These are phyloP conservation scores for Penicillium lividum DNA, from an alignment of 495 filamentous ascomycete species.

Conservation along the genomic window DNA sequence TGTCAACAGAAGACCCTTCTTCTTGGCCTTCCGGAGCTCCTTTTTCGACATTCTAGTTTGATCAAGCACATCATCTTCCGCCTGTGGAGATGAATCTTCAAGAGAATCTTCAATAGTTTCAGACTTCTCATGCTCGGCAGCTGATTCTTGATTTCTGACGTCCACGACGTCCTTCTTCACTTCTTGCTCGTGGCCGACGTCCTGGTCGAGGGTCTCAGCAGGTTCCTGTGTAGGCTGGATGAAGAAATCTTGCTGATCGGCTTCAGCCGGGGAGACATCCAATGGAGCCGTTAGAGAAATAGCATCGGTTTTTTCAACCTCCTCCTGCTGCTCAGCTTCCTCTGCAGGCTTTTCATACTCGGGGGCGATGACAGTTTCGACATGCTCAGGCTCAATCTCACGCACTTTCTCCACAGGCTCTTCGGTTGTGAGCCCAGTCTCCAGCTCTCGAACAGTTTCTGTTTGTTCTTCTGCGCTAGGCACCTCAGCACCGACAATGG, in stretches of 20 bases:
- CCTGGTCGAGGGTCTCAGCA: background rate
- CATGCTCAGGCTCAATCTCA: background rate
- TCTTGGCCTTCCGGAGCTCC: conserved; percentile 42
- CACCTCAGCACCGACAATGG: background rate
- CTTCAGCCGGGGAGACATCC: background rate
- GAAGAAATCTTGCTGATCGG: background rate
- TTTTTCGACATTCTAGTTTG: conserved; percentile 39
- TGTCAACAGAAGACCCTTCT: conserved; percentile 14
- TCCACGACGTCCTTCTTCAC: background rate
- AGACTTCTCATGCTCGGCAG: conserved; percentile 20
- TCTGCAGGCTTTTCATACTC: conserved; percentile 2
- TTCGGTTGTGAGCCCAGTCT: conserved; percentile 4
- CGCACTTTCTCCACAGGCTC: background rate
- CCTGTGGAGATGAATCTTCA: conserved; percentile 10
- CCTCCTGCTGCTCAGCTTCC: background rate
- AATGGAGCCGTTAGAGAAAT: background rate
- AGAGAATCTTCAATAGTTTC: conserved; percentile 10
- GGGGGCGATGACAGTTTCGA: background rate
- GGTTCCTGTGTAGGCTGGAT: background rate
- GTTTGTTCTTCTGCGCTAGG: background rate
- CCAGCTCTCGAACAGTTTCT: conserved; percentile 4
- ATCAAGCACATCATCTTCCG: conserved; percentile 11
- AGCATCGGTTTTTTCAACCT: background rate
- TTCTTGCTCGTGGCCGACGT: background rate
- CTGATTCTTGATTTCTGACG: background rate